Base-by-base conservation (phyloP, 768 basidiomycete species). In the Boletus tomentosulus region DNA sequence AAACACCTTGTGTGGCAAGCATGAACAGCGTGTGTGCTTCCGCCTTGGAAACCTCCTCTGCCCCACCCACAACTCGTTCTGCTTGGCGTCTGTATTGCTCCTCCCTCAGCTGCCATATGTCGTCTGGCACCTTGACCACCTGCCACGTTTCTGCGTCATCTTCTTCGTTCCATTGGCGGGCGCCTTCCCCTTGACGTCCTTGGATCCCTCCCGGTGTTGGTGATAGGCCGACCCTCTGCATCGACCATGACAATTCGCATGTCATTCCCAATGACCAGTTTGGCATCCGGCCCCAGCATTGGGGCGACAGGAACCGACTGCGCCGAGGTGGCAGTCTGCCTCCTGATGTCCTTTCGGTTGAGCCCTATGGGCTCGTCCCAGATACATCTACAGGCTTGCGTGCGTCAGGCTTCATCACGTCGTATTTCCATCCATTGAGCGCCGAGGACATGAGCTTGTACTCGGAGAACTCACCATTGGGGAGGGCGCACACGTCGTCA, bases 391-490 rank as follows among this genome's bases (percentile, higher is more conserved):
- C 73, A 13, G 78, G 74, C 63, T 86, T 86, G 53, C 86, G 79
- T 33, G 85, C 83, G 68, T 89, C 85, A 67, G 94, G 92, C 70
- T 92, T 92, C 87, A 94, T 91, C 54, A 94, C 83, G 72, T 93
- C 89, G 78, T 92, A 90, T 66, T 88, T 90, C 89, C 90, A 92
- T 27, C 87, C 89, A 66, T 89, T 88, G 65, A 87, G 80, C 15
- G 83, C 80, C 28, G 87, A 86, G 7, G 89, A 89, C 69, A 90
- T 80, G 63, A 93, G 81, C 64, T 79, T 80, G 74, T 83, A 93
- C 67, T 92, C 90, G 57, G 82, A 78, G 72, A 74, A 92, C 0
- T 83, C 77, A 57, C 83, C 82, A 38, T 85, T 82, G 35, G 87
- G 87, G 39, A 86, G 78, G 55, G 79, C 74, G 46, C 80, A 64